These are phyloP conservation scores for Phytopythium vexans DNA, from an alignment of 352 stramenopile species.

Conservation along the genomic window DNA sequence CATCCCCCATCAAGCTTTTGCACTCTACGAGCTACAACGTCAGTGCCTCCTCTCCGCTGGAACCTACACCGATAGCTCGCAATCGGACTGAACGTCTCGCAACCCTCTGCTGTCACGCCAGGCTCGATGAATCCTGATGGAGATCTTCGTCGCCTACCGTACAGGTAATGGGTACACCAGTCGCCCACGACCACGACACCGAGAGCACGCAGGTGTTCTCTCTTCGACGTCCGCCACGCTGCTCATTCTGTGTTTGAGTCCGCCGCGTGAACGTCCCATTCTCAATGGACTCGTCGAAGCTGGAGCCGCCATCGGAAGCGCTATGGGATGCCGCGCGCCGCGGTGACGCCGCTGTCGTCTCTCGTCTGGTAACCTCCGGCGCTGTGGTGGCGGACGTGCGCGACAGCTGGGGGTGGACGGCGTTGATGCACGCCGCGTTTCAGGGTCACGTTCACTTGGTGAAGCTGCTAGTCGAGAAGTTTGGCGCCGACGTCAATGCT, in stretches of 20 bases:
- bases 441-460: not conserved
- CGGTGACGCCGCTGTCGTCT: not conserved
- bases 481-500: not conserved
- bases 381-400: not conserved
- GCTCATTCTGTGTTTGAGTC: not conserved
- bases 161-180: too few species aligned
- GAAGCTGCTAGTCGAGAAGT: not conserved
- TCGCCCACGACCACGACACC: too few species aligned
- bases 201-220: too few species aligned
- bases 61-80: too few species aligned
- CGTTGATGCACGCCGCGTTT: constrained; percentile 3
- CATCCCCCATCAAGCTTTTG: too few species aligned
- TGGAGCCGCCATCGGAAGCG: not conserved
- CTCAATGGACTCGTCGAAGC: not conserved
- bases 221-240: too few species aligned
- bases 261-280: not conserved
- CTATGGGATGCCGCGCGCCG: constrained; percentile 2
- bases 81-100: too few species aligned
- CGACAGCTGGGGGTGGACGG: constrained; percentile 6
- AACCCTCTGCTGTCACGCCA: too few species aligned
- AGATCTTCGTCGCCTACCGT: too few species aligned
- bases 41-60: too few species aligned
- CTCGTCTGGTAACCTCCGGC: not conserved
- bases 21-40: too few species aligned
- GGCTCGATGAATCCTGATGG: too few species aligned